Evolutionary conservation across 208 protist genomes (phyloP), one percentile per base, ranked within the genome.

Genomic region (Leishmania lainsoni): DNA sequence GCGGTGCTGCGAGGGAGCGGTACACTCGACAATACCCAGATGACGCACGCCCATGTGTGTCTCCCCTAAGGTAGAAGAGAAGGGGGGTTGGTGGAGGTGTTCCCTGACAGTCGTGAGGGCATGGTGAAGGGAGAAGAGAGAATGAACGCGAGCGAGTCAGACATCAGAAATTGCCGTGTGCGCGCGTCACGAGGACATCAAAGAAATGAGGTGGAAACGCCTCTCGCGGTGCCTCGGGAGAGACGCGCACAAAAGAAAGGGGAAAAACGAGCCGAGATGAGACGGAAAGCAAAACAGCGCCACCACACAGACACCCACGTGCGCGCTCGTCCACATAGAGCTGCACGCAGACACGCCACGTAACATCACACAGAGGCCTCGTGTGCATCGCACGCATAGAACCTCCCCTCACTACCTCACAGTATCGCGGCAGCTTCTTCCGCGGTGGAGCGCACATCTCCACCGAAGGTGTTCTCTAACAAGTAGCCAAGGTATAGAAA

Each of bases 401-500:
- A 42, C 68, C 26, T 39, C 42, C 39, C 68, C 22, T 26, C 20
- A 39, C 32, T 26, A 32, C 68, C 45, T 51, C 32, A 73, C 39
- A 35, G 45, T 49, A 73, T 52, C 4, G 39, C 52, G 5, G 68
- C 22, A 14, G 45, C 45, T 20, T 52, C 68, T 52, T 3, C 68
- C 45, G 42, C 20, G 39, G 22, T 1, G 12, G 68, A 17, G 45
- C 45, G 35, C 59, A 9, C 61, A 20, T 75, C 52, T 56, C 58
- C 68, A 1, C 96, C 96, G 86, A 98, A 98, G 6, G 95, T 97
- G 80, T 93, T 97, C 69, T 98, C 96, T 70, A 97, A 86, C 59
- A 80, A 69, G 75, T 96, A 96, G 52, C 86, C 88, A 52, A 96
- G 70, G 78, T 96, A 96, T n/a, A 96, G 78, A 73, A 98, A 98